Evolutionary conservation across 768 basidiomycete species (phyloP).

Genomic region (Sarcodon aspratus): DNA sequence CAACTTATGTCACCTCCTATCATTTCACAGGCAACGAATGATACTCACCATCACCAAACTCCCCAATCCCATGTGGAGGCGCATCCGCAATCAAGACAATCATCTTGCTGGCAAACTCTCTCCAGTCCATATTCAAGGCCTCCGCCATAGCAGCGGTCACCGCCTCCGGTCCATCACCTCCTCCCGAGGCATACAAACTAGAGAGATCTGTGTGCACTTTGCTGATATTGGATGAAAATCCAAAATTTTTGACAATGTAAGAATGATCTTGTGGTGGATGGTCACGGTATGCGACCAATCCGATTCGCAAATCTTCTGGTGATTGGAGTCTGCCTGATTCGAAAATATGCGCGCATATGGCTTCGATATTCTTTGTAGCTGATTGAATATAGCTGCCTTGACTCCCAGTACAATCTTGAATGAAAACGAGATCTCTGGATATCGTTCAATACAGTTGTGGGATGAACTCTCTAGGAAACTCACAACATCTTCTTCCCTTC

Average conservation of each 20-base stretch:
- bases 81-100: slow-evolving; percentile 95
- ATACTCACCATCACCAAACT: slow-evolving; percentile 83
- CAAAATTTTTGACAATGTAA: slow-evolving; percentile 88
- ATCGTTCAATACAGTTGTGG: neutral
- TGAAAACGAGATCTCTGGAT: slow-evolving; percentile 81
- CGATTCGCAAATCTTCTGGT: slow-evolving; percentile 82
- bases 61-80: slow-evolving; percentile 94
- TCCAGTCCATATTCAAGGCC: slow-evolving; percentile 84
- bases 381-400: slow-evolving; percentile 88
- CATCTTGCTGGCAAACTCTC: slow-evolving; percentile 85
- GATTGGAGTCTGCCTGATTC: slow-evolving; percentile 86
- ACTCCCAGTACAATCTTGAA: slow-evolving; percentile 91
- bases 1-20: neutral
- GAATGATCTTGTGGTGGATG: slow-evolving; percentile 97
- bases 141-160: slow-evolving; percentile 90
- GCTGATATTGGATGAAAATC: slow-evolving; percentile 85
- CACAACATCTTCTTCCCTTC: slow-evolving; percentile 65
- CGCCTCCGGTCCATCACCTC: slow-evolving; percentile 94
- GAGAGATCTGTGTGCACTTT: slow-evolving; percentile 80
- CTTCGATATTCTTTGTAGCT: slow-evolving; percentile 92
- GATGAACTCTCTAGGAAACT: slow-evolving; percentile 17
- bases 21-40: neutral
- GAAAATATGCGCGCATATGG: slow-evolving; percentile 90
- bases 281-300: slow-evolving; percentile 90
- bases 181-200: slow-evolving; percentile 77